These are phyloP conservation scores for Pleurotus cornucopiae DNA, from an alignment of 768 basidiomycete species.

Conservation along the genomic window DNA sequence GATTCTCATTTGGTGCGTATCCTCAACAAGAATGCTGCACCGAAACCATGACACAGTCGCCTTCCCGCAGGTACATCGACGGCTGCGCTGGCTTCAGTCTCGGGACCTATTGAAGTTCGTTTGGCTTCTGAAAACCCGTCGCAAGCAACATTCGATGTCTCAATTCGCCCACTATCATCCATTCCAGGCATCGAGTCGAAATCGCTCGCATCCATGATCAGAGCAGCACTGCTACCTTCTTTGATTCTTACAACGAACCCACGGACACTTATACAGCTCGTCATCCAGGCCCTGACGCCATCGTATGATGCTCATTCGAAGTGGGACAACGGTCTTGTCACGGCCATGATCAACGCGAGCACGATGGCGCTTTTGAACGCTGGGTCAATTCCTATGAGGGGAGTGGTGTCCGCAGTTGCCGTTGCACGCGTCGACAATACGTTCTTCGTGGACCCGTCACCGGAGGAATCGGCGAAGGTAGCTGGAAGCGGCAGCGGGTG, in stretches of 20 bases:
- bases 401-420: constrained; percentile 67
- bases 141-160: constrained; percentile 71
- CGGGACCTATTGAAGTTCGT: constrained; percentile 78
- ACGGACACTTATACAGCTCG: constrained; percentile 72
- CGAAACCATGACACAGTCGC: constrained; percentile 5
- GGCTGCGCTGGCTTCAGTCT: constrained; percentile 63
- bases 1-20: constrained; percentile 58
- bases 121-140: constrained; percentile 66
- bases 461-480: constrained; percentile 32
- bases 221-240: constrained; percentile 53
- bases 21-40: background rate
- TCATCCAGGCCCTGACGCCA: constrained; percentile 55
- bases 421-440: constrained; percentile 28
- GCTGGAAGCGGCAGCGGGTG: constrained; percentile 49
- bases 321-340: constrained; percentile 42
- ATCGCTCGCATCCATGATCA: constrained; percentile 48
- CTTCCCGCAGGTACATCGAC: constrained; percentile 23
- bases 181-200: constrained; percentile 71
- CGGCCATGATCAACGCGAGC: constrained; percentile 68
- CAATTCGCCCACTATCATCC: constrained; percentile 63
- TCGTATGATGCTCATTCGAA: constrained; percentile 18
- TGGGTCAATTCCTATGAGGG: constrained; percentile 68
- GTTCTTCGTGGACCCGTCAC: constrained; percentile 51
- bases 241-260: constrained; percentile 68
- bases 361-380: constrained; percentile 66